These are phyloP conservation scores for Dactylonectria macrodidyma DNA, from an alignment of 2,329 filamentous ascomycete genomes.

Conservation along the genomic window DNA sequence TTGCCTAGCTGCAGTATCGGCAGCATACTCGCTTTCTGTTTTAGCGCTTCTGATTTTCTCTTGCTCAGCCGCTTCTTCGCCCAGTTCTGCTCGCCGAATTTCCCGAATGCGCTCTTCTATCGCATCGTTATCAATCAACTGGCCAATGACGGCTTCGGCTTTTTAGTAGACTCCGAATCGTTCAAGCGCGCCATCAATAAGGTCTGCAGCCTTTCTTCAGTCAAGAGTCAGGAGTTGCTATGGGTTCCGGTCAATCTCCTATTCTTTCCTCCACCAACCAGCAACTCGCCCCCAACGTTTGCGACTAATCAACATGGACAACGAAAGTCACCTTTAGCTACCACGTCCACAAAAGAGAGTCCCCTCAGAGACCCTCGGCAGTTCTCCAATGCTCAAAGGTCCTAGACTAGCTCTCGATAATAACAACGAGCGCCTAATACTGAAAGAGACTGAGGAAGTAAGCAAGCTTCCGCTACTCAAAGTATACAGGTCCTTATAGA, in stretches of 20 bases:
- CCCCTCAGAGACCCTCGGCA: too few relatives aligned
- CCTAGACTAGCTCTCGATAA: too few relatives aligned
- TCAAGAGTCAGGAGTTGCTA: constrained; percentile 80
- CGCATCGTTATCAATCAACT: constrained; percentile 76
- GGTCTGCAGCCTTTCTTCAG: constrained; percentile 79
- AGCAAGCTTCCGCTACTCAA: too few relatives aligned
- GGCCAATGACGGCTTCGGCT: constrained; percentile 77
- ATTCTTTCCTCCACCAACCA: too few relatives aligned
- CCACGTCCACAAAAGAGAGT: too few relatives aligned
- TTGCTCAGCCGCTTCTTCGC: constrained; percentile 75
- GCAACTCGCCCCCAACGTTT: too few relatives aligned
- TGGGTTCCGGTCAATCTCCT: constrained; percentile 83
- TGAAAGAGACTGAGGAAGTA: too few relatives aligned
- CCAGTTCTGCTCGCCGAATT: constrained; percentile 77
- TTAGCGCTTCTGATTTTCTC: constrained; percentile 79
- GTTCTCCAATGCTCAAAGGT: too few relatives aligned
- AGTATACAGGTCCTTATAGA: too few relatives aligned
- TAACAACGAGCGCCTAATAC: too few relatives aligned
- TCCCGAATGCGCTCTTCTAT: constrained; percentile 81
- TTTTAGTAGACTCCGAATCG: constrained; percentile 82
- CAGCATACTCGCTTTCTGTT: constrained; percentile 81
- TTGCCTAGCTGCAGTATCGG: constrained; percentile 73
- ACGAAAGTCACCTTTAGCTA: too few relatives aligned
- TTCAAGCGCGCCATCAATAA: constrained; percentile 85
- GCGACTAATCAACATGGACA: too few relatives aligned